Evolutionary conservation across 371 early-diverging fungal genomes (phyloP).

Genomic region (Choanephora cucurbitarum): DNA sequence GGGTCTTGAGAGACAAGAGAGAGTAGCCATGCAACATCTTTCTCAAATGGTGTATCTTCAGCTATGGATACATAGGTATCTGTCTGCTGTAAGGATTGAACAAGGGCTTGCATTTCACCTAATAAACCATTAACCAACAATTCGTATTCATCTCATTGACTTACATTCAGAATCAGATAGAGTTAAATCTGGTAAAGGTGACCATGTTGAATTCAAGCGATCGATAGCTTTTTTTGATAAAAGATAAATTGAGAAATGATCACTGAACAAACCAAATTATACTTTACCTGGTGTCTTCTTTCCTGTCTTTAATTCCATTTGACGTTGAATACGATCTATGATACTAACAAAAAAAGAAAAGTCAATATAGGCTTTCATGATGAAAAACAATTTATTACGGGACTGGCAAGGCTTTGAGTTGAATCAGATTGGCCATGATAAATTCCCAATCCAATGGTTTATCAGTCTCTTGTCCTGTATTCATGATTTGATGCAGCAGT

Average conservation of each 20-base stretch:
- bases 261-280: too few relatives aligned
- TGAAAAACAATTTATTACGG: background rate
- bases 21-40: conserved; percentile 10
- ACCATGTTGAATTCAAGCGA: conserved; percentile 8
- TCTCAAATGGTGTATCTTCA: conserved; percentile 2
- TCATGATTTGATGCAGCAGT: background rate
- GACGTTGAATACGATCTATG: conserved; percentile 3
- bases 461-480: background rate
- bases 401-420: background rate
- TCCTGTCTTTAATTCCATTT: conserved; percentile 3
- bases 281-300: conserved; percentile 11
- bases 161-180: conserved; percentile 11
- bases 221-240: too few relatives aligned
- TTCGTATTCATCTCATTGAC: too few relatives aligned
- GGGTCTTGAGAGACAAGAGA: conserved; percentile 3
- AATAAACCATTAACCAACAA: too few relatives aligned
- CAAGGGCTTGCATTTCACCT: conserved; percentile 8
- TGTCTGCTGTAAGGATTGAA: background rate
- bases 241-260: too few relatives aligned
- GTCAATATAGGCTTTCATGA: background rate
- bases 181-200: conserved; percentile 13
- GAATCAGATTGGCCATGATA: conserved; percentile 1
- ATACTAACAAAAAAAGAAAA: background rate
- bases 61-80: too few relatives aligned
- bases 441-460: conserved; percentile 11